phyloP scores from a whole-genome alignment of 2,329 filamentous ascomycete species.

The Scopulariopsis brevicaulis region DNA sequence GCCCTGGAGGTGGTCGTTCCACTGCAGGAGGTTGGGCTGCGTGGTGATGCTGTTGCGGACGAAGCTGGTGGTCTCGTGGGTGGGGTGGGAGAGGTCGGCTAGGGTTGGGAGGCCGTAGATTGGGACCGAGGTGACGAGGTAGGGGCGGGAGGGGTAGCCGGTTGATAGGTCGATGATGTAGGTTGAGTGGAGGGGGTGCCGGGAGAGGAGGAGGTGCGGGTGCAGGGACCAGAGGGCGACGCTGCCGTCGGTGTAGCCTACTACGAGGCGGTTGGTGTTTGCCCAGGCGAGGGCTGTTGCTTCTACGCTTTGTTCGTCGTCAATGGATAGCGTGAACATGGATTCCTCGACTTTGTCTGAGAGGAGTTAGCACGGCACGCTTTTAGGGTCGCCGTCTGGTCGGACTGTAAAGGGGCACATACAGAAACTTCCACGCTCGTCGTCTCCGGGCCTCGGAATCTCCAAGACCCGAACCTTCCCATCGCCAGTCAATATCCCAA shows the following conservation, averaged over 20 bases:
- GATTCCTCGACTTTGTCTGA: slow-evolving; percentile 33
- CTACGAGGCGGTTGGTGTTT: slow-evolving; percentile 39
- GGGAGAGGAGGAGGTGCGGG: slow-evolving; percentile 34
- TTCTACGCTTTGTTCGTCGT: slow-evolving; percentile 32
- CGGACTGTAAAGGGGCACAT: slow-evolving; percentile 10
- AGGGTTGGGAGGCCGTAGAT: slow-evolving; percentile 41
- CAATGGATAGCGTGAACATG: slow-evolving; percentile 30
- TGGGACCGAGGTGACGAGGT: slow-evolving; percentile 41
- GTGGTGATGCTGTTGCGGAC: slow-evolving; percentile 36
- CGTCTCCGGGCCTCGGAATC: slow-evolving; percentile 19
- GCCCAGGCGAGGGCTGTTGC: slow-evolving; percentile 44
- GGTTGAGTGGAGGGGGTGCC: slow-evolving; percentile 41
- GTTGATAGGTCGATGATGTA: slow-evolving; percentile 42
- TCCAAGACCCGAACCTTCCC: slow-evolving; percentile 38
- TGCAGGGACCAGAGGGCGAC: slow-evolving; percentile 44
- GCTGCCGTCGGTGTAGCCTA: slow-evolving; percentile 45
- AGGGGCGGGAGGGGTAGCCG: slow-evolving; percentile 44
- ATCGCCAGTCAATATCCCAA: slow-evolving; percentile 39
- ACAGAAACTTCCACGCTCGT: slow-evolving; percentile 23
- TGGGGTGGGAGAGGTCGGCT: slow-evolving; percentile 39
- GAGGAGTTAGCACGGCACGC: neutral
- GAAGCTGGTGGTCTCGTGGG: slow-evolving; percentile 40
- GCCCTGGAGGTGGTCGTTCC: slow-evolving; percentile 43
- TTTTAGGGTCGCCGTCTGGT: neutral
- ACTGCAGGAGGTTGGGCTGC: slow-evolving; percentile 40